Conservation (phyloP, 73 alveolate genomes). For the Paramecium sexaurelia region DNA sequence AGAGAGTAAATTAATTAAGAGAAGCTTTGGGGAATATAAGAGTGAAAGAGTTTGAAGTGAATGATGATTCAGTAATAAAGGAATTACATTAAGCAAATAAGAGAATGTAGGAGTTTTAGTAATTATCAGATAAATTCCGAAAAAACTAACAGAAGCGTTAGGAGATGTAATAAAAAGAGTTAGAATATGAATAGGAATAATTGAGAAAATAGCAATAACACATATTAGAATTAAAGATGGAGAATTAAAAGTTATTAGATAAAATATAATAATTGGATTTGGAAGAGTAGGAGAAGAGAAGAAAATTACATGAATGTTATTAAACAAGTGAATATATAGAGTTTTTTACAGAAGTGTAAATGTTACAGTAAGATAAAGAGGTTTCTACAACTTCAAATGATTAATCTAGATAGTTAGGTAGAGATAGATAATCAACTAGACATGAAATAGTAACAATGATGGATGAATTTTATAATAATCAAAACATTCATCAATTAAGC, state of each 20-base stretch:
- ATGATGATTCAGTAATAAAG: slow-evolving; percentile 14
- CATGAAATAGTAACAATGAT: slow-evolving; percentile 29
- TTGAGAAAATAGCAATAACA: background rate
- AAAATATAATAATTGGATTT: background rate
- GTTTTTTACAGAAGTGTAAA: slow-evolving; percentile 12
- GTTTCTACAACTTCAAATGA: background rate
- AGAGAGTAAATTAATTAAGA: background rate
- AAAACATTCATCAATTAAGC: background rate
- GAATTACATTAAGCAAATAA: background rate
- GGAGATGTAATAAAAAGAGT: background rate
- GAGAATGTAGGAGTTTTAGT: background rate
- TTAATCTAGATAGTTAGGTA: background rate
- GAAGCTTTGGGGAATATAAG: background rate
- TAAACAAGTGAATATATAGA: slow-evolving; percentile 23
- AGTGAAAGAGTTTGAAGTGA: background rate
- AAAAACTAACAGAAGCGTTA: background rate
- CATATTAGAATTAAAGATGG: background rate
- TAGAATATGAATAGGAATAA: background rate
- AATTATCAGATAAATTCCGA: slow-evolving; percentile 1
- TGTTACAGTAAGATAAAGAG: background rate
- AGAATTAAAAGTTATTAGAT: background rate
- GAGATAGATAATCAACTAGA: slow-evolving; percentile 34
- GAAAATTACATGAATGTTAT: slow-evolving; percentile 16
- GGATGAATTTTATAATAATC: slow-evolving; percentile 37
- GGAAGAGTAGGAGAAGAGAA: background rate